Base-by-base conservation (phyloP, 2,329 filamentous ascomycete species). In the Trichoderma gracile region DNA sequence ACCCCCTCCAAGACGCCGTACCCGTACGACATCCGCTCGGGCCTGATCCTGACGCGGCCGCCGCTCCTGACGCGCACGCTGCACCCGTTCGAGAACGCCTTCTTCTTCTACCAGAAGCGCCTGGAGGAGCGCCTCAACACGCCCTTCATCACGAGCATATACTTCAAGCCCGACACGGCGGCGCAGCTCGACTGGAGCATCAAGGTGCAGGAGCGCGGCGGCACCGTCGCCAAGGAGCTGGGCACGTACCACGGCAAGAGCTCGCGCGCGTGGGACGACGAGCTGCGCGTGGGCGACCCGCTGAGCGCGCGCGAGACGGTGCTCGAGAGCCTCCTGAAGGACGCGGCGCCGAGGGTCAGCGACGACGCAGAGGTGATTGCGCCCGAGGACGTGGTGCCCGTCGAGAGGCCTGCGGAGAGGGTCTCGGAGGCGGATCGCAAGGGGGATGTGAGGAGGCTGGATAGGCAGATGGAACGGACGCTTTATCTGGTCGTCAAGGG, bases 61-160 rank as follows among this genome's bases (percentile, higher is more conserved):
- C 95, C 95, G 7, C 82, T 96, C 65, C 83, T 99, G 72, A 98
- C 95, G 27, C 89, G 91, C 69, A 83, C 89, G 67, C 88, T 94
- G 61, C 91, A 90, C 40, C 84, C 91, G 14, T 98, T 99, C 78
- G 95, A 99, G 78, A 90, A 92, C 74, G 84, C 94, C 68, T 98
- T 90, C 80, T 97, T 90, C 82, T 93, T 99, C 76, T 99, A 99
- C 81, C 95, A 99, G 80, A 94, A 94, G 72, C 92, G 95, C 15
- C 84, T 99, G 66, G 97, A 98, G 78, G 95, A 99, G 82, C 91
- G 95, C 49, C 84, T 97, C 59, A 88, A 89, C 21, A 84, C 95
- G 5, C 91, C 93, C 1, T 99, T 98, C 77, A 90, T 90, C 64
- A 87, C 91, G 69, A 91, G 91, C 75, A 95, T 98, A 80, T 99